A percentile compares a stretch with the other conserved stretches of the same genome.
These are phyloP conservation scores for Venturia effusa DNA, from an alignment of 2,329 filamentous ascomycete genomes.

Conservation along the genomic window DNA sequence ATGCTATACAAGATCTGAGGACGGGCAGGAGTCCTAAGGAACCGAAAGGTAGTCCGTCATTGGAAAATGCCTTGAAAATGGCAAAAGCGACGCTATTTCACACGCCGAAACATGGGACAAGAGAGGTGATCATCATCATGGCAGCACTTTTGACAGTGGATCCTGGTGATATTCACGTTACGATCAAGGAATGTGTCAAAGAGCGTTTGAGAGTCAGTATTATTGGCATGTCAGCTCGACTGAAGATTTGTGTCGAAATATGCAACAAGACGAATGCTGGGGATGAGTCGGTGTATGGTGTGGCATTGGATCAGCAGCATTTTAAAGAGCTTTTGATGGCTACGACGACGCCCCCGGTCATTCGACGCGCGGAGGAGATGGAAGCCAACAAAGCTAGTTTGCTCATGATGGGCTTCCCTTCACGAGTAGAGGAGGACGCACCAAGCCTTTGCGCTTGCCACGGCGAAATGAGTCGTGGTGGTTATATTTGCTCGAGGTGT, in stretches of 20 bases:
- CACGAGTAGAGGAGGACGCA: conserved; percentile 61
- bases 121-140: conserved; percentile 85
- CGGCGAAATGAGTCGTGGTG: conserved; percentile 67
- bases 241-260: conserved; percentile 85
- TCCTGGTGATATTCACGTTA: conserved; percentile 90
- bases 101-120: conserved; percentile 82
- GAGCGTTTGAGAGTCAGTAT: conserved; percentile 83
- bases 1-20: conserved; percentile 57
- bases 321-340: conserved; percentile 82
- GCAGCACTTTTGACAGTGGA: conserved; percentile 85
- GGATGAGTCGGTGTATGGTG: conserved; percentile 63
- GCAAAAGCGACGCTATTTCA: conserved; percentile 85
- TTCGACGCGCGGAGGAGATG: conserved; percentile 37
- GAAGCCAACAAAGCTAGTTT: conserved; percentile 42
- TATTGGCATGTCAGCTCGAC: conserved; percentile 81
- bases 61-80: conserved; percentile 96
- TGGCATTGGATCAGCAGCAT: conserved; percentile 79
- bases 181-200: conserved; percentile 63
- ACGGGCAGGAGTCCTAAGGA: conserved; percentile 50
- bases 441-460: conserved; percentile 85
- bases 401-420: conserved; percentile 97
- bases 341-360: conserved; percentile 79
- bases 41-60: conserved; percentile 39
- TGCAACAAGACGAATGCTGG: conserved; percentile 79
- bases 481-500: conserved; percentile 86